These are phyloP conservation scores for Lasiosphaeriaceae sp. DNA, from an alignment of 495 filamentous ascomycete genomes.

Conservation along the genomic window DNA sequence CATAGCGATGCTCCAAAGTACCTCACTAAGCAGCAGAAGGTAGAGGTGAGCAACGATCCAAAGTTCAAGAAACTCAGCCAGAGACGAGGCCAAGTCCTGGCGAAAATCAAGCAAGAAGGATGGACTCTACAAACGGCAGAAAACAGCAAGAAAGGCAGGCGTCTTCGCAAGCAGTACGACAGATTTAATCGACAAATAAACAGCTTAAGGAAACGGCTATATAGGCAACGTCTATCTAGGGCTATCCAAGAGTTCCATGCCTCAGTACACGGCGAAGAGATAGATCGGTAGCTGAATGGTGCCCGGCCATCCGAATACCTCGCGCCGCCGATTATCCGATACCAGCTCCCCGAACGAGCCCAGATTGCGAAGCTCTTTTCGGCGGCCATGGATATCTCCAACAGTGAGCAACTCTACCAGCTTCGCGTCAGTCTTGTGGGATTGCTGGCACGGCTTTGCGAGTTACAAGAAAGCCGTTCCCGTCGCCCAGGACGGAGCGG, in stretches of 20 bases:
- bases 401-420: background rate
- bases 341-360: background rate
- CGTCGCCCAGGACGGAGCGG: no score
- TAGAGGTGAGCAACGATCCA: background rate
- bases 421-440: background rate
- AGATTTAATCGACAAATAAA: background rate
- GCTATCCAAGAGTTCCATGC: slow-evolving; percentile 1
- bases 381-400: background rate
- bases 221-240: background rate
- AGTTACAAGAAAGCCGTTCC: no score
- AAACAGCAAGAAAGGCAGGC: background rate
- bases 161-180: background rate
- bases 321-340: background rate
- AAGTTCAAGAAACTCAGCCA: no score
- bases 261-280: background rate
- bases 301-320: background rate
- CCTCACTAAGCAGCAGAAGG: background rate
- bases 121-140: background rate
- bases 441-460: background rate
- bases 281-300: background rate
- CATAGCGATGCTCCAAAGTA: background rate
- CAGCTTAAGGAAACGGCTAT: background rate
- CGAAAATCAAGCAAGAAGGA: no score
- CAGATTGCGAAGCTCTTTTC: slow-evolving; percentile 1
- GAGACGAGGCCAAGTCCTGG: no score